Conservation (phyloP, 352 stramenopile species). For the Thalassiosira mediterranea region DNA sequence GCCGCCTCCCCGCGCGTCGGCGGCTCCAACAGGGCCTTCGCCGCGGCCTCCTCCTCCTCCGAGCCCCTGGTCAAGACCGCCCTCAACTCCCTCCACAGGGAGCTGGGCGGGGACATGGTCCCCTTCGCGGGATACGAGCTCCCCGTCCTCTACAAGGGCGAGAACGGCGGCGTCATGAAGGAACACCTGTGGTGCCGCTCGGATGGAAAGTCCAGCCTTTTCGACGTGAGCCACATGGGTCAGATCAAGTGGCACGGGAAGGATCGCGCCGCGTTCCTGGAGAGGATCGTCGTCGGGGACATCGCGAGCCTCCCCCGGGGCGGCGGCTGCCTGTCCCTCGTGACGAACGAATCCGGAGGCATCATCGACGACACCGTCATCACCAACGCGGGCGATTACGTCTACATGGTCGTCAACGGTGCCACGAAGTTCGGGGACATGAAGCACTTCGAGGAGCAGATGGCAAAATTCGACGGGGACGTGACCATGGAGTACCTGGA, state of each 20-base stretch:
- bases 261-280: constrained; percentile 94
- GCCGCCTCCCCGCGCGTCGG: not conserved
- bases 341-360: constrained; percentile 94
- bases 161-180: constrained; percentile 93
- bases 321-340: constrained; percentile 92
- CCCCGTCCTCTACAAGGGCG: constrained; percentile 94
- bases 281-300: constrained; percentile 95
- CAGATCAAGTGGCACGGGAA: constrained; percentile 92
- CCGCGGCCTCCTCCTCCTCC: constrained; percentile 11
- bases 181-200: constrained; percentile 87
- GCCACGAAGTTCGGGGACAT: constrained; percentile 95
- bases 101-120: constrained; percentile 82
- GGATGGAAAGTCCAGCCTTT: constrained; percentile 90
- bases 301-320: constrained; percentile 88
- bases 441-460: constrained; percentile 90
- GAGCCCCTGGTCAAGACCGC: constrained; percentile 73
- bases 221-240: constrained; percentile 99
- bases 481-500: constrained; percentile 93
- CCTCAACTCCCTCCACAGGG: constrained; percentile 75
- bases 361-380: constrained; percentile 99
- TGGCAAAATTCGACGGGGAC: constrained; percentile 89
- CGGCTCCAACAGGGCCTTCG: constrained; percentile 11
- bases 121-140: constrained; percentile 97
- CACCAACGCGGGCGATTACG: constrained; percentile 91
- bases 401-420: constrained; percentile 97